Evolutionary conservation across 1,139 yeast species (phyloP).

Genomic region (Oligophagozyma castellii): DNA sequence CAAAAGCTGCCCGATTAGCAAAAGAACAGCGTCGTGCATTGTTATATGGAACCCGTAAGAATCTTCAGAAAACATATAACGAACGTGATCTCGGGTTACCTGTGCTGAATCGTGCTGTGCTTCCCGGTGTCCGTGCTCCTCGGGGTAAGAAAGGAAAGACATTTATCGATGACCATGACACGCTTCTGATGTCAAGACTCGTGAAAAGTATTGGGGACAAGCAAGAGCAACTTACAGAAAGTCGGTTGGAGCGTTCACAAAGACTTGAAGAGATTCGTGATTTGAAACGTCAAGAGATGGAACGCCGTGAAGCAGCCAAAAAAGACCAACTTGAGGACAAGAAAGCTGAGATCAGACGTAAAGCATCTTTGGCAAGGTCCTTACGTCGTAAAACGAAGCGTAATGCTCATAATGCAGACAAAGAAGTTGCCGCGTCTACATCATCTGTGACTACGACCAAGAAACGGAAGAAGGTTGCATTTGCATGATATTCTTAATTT

Average conservation of each 20-base stretch:
- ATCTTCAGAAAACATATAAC: constrained; percentile 44
- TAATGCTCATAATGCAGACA: background rate
- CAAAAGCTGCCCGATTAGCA: constrained; percentile 37
- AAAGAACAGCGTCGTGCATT: constrained; percentile 52
- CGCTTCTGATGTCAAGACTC: constrained; percentile 49
- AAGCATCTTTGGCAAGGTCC: constrained; percentile 54
- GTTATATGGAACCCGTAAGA: constrained; percentile 57
- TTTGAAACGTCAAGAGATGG: constrained; percentile 73
- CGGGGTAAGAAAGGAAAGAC: constrained; percentile 89
- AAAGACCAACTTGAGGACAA: constrained; percentile 57
- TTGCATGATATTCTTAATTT: no score
- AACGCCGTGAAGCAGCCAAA: constrained; percentile 64
- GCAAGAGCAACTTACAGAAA: constrained; percentile 70
- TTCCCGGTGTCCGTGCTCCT: constrained; percentile 69
- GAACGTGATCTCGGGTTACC: constrained; percentile 76
- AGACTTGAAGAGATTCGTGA: constrained; percentile 85
- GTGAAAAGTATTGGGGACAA: constrained; percentile 73
- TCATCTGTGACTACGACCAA: background rate
- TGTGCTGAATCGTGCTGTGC: constrained; percentile 62
- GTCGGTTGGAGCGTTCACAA: constrained; percentile 78
- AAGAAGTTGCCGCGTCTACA: background rate
- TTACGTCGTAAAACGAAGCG: constrained; percentile 49
- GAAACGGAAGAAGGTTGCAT: background rate
- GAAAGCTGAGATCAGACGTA: constrained; percentile 61
- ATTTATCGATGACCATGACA: constrained; percentile 63